Percentiles rank a stretch among this genome's conserved stretches.
Evolutionary conservation across 2,329 filamentous ascomycete species (phyloP).

Genomic region (Triangularia setosa): DNA sequence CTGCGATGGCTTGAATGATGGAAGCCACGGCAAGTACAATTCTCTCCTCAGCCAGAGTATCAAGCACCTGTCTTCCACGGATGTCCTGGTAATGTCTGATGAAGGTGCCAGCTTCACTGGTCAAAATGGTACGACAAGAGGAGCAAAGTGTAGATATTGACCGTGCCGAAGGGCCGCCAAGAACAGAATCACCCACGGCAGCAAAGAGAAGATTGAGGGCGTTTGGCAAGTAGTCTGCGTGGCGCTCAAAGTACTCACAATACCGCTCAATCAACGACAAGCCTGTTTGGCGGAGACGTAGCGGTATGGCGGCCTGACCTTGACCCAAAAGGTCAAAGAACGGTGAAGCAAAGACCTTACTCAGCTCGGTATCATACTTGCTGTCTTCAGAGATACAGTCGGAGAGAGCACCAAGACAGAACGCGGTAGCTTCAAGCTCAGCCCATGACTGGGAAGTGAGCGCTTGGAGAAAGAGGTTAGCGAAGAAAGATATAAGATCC

Average conservation of each 20-base stretch:
- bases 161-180: constrained; percentile 67
- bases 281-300: constrained; percentile 63
- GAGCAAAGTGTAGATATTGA: constrained; percentile 72
- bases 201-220: constrained; percentile 72
- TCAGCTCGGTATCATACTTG: constrained; percentile 56
- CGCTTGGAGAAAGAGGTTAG: constrained; percentile 49
- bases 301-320: constrained; percentile 51
- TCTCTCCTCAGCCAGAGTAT: constrained; percentile 67
- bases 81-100: constrained; percentile 68
- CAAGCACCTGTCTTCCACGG: constrained; percentile 54
- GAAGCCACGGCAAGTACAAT: constrained; percentile 70
- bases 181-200: constrained; percentile 57
- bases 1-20: constrained; percentile 67
- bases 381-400: constrained; percentile 59
- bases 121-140: constrained; percentile 67
- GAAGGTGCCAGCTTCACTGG: constrained; percentile 63
- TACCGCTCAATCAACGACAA: constrained; percentile 69
- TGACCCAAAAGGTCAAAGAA: constrained; percentile 54
- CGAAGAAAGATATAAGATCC: constrained; percentile 54
- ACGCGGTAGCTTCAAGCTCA: constrained; percentile 58
- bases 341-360: constrained; percentile 57
- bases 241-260: constrained; percentile 70
- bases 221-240: constrained; percentile 62
- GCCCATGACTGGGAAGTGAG: constrained; percentile 50
- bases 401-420: constrained; percentile 62